These are phyloP conservation scores for Pseudozyma tsukubaensis DNA, from an alignment of 1,284 basidiomycete genomes.

Conservation along the genomic window DNA sequence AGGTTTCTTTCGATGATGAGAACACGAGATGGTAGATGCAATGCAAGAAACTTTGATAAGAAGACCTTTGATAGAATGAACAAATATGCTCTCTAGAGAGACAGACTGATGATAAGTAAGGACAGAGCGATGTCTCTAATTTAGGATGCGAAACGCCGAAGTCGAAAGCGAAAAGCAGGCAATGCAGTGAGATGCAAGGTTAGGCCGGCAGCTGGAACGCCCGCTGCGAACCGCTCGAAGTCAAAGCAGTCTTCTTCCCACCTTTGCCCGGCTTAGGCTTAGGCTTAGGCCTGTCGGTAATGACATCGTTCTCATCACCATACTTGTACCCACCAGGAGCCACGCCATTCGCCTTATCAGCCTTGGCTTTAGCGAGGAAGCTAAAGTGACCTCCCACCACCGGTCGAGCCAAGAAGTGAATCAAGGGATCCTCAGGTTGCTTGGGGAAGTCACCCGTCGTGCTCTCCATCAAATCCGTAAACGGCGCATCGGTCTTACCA, in stretches of 20 bases:
- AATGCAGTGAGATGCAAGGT: background rate
- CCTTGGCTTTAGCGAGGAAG: conserved; percentile 65
- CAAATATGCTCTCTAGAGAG: background rate
- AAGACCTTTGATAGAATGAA: background rate
- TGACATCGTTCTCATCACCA: conserved; percentile 43
- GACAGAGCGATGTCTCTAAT: background rate
- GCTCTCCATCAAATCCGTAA: conserved; percentile 65
- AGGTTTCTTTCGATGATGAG: conserved; percentile 66
- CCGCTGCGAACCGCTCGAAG: conserved; percentile 41
- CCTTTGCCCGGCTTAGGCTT: conserved; percentile 13
- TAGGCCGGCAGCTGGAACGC: conserved; percentile 26
- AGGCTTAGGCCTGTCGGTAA: conserved; percentile 20
- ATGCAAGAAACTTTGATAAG: too few relatives aligned
- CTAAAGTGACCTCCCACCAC: conserved; percentile 69
- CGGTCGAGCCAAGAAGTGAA: conserved; percentile 67
- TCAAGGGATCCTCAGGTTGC: conserved; percentile 55
- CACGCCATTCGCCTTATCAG: conserved; percentile 65
- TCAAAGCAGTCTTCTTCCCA: conserved; percentile 19
- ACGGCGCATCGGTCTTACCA: conserved; percentile 66
- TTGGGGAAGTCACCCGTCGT: conserved; percentile 58
- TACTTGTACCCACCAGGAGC: conserved; percentile 30
- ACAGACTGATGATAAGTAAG: background rate
- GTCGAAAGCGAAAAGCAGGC: background rate
- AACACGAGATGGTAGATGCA: background rate
- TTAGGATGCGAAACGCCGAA: background rate